Evolutionary conservation across 441 rosid species (phyloP).

Genomic region (Mallotus japonicus): DNA sequence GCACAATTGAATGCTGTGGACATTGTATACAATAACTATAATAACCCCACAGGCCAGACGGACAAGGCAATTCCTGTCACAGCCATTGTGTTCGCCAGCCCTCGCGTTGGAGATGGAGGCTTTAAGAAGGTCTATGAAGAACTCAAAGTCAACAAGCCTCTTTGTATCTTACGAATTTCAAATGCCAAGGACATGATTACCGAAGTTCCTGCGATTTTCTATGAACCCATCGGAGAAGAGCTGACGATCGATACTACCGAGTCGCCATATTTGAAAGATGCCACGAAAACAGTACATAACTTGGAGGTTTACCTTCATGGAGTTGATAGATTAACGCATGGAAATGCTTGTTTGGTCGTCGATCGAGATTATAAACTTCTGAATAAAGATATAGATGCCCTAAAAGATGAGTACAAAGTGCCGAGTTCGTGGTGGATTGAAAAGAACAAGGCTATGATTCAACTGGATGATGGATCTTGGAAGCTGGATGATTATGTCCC

Average conservation of each 20-base stretch:
- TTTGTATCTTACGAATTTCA: slow-evolving; percentile 36
- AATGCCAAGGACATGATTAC: slow-evolving; percentile 29
- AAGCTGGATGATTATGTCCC: slow-evolving; percentile 14
- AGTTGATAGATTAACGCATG: slow-evolving; percentile 28
- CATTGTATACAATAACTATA: slow-evolving; percentile 35
- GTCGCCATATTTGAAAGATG: slow-evolving; percentile 34
- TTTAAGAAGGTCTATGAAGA: slow-evolving; percentile 29
- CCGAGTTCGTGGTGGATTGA: slow-evolving; percentile 35
- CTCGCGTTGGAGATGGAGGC: slow-evolving; percentile 32
- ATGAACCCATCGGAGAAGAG: slow-evolving; percentile 30
- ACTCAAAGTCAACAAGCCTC: slow-evolving; percentile 1
- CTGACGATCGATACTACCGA: slow-evolving; percentile 31
- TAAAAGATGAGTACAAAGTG: slow-evolving; percentile 31
- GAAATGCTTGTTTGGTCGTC: slow-evolving; percentile 25
- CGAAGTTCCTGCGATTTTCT: slow-evolving; percentile 21
- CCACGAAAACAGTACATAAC: not conserved
- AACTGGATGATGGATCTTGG: slow-evolving; percentile 36
- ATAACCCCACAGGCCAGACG: not conserved
- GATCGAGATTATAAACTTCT: slow-evolving; percentile 30
- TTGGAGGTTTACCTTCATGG: slow-evolving; percentile 36
- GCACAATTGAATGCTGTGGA: slow-evolving; percentile 51
- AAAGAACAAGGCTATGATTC: slow-evolving; percentile 41
- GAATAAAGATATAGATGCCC: slow-evolving; percentile 31
- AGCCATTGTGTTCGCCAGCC: slow-evolving; percentile 31
- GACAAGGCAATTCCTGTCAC: slow-evolving; percentile 29